Base-by-base conservation (phyloP, 805 yeast species). In the Cyberlindnera misumaiensis region DNA sequence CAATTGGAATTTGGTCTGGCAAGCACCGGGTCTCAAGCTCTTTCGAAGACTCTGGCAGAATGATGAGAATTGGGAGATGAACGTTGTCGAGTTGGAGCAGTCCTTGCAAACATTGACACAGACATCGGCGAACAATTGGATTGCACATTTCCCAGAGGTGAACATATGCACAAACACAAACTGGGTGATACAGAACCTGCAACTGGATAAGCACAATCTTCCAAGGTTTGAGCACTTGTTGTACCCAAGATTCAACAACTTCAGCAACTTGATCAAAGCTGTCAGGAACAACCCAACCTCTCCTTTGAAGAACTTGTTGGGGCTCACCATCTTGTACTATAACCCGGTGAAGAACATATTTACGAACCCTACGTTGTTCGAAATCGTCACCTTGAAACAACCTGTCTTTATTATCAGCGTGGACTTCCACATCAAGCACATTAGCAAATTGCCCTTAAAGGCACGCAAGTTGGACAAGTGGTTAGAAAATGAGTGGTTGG, bases 61-160 rank as follows among this genome's bases (percentile, higher is more conserved):
- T 32, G 88, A 83, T 53, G 95, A 85, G 46, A 85, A 84, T 50
- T 77, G 84, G 83, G 74, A 48, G 10, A 44, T 64, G 32, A 46
- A 45, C 6, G 46, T 45, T 8, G 39, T 36, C 12, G 50, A 70
- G 45, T 53, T 77, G 26, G 73, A 71, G 29, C 46, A 52, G 12
- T 43, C 48, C 25, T 27, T 47, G 43, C 56, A 65, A 30, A 54
- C 62, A 52, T 26, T 51, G 46, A 11, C 15, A 6, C 43, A 14
- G 4, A 49, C 45, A n/a, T 65, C 67, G 3, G 35, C 48, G n/a
- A 65, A 64, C 20, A 71, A 74, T 47, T 79, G 94, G 85, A 49
- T 87, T 0, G 77, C 80, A 1, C 46, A 84, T 8, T 88, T 88
- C 47, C 97, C 97, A 0, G 97, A 89, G 58, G 96, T 84, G 4